A percentile compares a stretch with the other conserved stretches of the same genome.
Evolutionary conservation across 2,329 filamentous ascomycete genomes (phyloP).

Genomic region (Penicillium sp.): DNA sequence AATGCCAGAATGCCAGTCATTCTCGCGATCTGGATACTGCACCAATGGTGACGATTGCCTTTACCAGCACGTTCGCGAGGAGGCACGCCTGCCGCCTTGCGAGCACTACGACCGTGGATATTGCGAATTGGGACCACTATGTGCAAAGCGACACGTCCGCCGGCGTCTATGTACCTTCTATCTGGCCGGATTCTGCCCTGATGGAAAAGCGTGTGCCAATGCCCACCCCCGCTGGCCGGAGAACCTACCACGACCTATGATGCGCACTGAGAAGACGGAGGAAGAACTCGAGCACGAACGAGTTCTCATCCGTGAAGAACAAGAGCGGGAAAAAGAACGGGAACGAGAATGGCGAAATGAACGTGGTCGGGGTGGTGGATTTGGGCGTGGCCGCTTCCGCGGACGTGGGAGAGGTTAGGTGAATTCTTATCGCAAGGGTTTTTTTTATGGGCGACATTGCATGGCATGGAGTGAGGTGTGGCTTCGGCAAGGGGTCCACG

Average conservation of each 20-base stretch:
- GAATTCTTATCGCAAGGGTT: not conserved
- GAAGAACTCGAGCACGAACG: constrained; percentile 64
- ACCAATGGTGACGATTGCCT: constrained; percentile 95
- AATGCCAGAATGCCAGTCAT: constrained; percentile 99
- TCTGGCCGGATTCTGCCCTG: constrained; percentile 90
- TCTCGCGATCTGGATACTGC: constrained; percentile 88
- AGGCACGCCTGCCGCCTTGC: constrained; percentile 74
- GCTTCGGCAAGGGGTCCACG: not conserved
- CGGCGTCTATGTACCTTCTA: constrained; percentile 80
- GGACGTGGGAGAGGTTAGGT: constrained; percentile 47
- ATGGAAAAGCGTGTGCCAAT: constrained; percentile 70
- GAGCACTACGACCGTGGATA: constrained; percentile 94
- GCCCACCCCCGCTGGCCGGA: constrained; percentile 77
- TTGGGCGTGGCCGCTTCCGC: constrained; percentile 42
- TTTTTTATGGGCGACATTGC: constrained; percentile 7
- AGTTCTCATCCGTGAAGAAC: constrained; percentile 57
- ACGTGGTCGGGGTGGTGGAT: constrained; percentile 50
- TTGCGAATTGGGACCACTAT: constrained; percentile 83
- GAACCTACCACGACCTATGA: constrained; percentile 60
- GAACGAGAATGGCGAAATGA: constrained; percentile 54
- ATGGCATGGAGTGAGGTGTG: constrained; percentile 10
- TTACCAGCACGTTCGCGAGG: constrained; percentile 84
- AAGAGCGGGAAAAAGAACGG: constrained; percentile 54
- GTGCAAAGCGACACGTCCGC: constrained; percentile 84
- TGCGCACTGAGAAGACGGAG: constrained; percentile 66